Evolutionary conservation across 495 filamentous ascomycete genomes (phyloP), one percentile per base, ranked within the genome.

Genomic region (Penicillium cinerascens): DNA sequence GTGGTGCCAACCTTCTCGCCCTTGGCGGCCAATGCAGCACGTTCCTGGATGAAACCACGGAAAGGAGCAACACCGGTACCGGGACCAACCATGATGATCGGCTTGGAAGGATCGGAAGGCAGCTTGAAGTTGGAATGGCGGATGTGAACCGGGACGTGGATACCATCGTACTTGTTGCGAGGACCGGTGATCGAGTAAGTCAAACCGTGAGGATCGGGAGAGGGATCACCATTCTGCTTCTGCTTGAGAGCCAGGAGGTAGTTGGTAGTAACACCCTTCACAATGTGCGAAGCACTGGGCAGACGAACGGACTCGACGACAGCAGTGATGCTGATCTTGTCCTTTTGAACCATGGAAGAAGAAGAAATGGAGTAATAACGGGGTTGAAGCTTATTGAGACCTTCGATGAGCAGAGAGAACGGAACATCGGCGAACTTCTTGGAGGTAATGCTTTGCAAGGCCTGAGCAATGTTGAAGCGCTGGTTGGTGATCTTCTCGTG

Each of bases 281-380:
- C 84, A 33, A 93, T 69, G 63, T 97, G 87, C 10, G 82, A 78
- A 41, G 86, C 83, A 51, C 89, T 89, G 22, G 91, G 87, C 51
- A 92, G 78, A 35, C 80, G 70, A 55, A 88, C 76, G 36, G 86
- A 87, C 70, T 96, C 95, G 51, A 99, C 93, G 33, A 97, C 89
- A 49, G 92, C 92, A 3, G 93, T 99, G 58, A 99, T 87, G 54
- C 93, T 87, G 56, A 97, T 88, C 74, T 89, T 86, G 66, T 95
- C 85, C 70, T 93, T 92, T 54, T 99, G 92, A 36, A 95, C 93
- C 9, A 90, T 69, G 20, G 93, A 97, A 0, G 92, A 97, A 0
- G 95, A 97, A 20, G 93, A 99, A 69, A 99, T 99, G 21, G 95
- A 97, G 77, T 99, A 99, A 78, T 97, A 99, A 25, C 93, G 89